phyloP scores from a whole-genome alignment of 768 basidiomycete species.

The Hebeloma cylindrosporum region DNA sequence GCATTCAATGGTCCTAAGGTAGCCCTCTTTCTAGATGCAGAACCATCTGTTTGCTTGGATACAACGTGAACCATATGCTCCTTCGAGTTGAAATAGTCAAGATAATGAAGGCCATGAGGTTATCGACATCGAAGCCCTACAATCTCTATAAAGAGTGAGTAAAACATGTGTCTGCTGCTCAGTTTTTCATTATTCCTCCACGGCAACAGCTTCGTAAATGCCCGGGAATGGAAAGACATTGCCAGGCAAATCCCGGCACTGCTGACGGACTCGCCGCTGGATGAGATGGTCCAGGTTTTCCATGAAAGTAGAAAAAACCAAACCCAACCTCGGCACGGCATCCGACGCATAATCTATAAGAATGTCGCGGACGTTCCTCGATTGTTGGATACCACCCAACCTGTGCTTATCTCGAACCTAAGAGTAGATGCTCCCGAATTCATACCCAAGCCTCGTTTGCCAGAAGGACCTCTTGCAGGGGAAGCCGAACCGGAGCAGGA shows the following conservation, averaged over 20 bases:
- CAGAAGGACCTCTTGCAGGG: neutral
- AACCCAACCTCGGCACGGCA: slow-evolving; percentile 8
- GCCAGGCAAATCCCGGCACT: slow-evolving; percentile 11
- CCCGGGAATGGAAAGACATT: slow-evolving; percentile 13
- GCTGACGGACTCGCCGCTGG: slow-evolving; percentile 15
- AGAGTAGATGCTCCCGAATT: slow-evolving; percentile 21
- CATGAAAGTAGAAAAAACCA: slow-evolving; percentile 8
- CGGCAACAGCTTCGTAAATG: slow-evolving; percentile 14
- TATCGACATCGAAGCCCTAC: slow-evolving; percentile 6
- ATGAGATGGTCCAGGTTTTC: slow-evolving; percentile 24
- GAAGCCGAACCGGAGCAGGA: slow-evolving; percentile 11
- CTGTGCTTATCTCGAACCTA: slow-evolving; percentile 11
- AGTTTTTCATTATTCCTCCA: neutral
- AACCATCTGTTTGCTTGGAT: too few relatives aligned
- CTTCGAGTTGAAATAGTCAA: slow-evolving; percentile 17
- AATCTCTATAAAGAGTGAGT: slow-evolving; percentile 14
- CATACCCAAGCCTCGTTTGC: slow-evolving; percentile 13
- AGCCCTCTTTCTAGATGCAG: too few relatives aligned
- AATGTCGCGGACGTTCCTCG: slow-evolving; percentile 15
- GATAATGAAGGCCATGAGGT: slow-evolving; percentile 14
- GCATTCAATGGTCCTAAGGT: too few relatives aligned
- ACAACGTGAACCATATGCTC: slow-evolving; percentile 23
- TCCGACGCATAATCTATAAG: slow-evolving; percentile 22
- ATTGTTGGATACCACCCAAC: slow-evolving; percentile 9
- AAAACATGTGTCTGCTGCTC: neutral